Conservation (phyloP, 2,329 filamentous ascomycete species). For the Sclerotinia nivalis region DNA sequence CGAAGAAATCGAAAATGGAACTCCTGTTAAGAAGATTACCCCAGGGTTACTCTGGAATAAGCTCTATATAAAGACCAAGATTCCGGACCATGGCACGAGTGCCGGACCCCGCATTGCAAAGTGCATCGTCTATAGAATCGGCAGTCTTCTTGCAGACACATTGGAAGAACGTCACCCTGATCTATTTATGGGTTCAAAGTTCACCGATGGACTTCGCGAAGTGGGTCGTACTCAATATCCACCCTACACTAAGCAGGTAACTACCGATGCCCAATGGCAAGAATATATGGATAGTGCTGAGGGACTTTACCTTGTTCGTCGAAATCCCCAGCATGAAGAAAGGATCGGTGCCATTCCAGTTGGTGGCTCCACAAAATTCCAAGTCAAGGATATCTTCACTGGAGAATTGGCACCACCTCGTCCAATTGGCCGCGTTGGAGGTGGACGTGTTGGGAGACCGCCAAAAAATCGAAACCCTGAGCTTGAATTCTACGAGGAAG, state of each 20-base stretch:
- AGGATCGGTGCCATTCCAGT: background rate
- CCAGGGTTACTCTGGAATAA: background rate
- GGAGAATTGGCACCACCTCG: background rate
- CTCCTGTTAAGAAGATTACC: slow-evolving; percentile 12
- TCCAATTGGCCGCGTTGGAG: background rate
- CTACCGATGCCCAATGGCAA: slow-evolving; percentile 4
- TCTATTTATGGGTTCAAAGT: background rate
- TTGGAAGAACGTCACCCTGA: slow-evolving; percentile 7
- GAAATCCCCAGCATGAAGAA: slow-evolving; percentile 12
- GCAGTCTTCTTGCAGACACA: background rate
- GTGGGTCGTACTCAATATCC: background rate
- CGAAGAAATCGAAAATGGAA: background rate
- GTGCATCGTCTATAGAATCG: slow-evolving; percentile 17
- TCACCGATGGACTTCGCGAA: slow-evolving; percentile 6
- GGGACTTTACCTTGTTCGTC: slow-evolving; percentile 14
- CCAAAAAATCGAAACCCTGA: background rate
- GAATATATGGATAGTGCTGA: slow-evolving; percentile 4
- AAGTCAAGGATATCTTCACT: slow-evolving; percentile 12
- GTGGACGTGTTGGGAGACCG: slow-evolving; percentile 10
- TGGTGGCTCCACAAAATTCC: background rate
- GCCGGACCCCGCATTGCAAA: slow-evolving; percentile 19
- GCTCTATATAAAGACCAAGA: background rate
- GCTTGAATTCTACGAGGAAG: background rate
- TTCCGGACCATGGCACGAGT: slow-evolving; percentile 7
- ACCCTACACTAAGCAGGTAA: slow-evolving; percentile 12